A percentile compares a stretch with the other conserved stretches of the same genome.
Evolutionary conservation across 768 basidiomycete genomes (phyloP).

Genomic region (Tubosaeta sp.): DNA sequence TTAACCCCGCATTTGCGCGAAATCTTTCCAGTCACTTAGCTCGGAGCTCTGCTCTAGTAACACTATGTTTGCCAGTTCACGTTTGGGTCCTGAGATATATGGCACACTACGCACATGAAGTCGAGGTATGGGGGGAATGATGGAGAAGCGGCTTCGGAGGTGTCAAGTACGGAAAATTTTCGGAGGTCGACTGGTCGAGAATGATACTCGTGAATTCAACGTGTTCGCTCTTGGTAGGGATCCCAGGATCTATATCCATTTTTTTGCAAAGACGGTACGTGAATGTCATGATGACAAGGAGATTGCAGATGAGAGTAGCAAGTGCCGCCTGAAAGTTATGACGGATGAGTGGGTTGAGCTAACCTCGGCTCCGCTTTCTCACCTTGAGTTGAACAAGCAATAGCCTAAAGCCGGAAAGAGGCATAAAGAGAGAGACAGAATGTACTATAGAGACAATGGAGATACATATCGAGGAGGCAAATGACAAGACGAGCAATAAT

Average conservation of each 20-base stretch:
- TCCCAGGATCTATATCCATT: background rate
- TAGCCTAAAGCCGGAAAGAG: background rate
- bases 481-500: constrained; percentile 16
- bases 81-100: background rate
- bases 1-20: background rate
- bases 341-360: background rate
- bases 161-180: background rate
- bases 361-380: background rate
- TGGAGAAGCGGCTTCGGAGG: background rate
- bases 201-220: constrained; percentile 17
- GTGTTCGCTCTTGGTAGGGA: background rate
- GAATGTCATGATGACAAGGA: constrained; percentile 20
- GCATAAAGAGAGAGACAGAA: constrained; percentile 6
- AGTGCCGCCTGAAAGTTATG: constrained; percentile 14
- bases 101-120: background rate
- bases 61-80: background rate
- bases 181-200: background rate
- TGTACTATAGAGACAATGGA: constrained; percentile 13
- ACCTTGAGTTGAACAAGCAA: constrained; percentile 20
- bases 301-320: constrained; percentile 17
- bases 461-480: constrained; percentile 22
- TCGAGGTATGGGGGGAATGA: background rate
- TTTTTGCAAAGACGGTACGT: constrained; percentile 9
- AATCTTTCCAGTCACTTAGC: background rate
- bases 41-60: background rate